Conservation (phyloP, 106 monocot genomes). For the Apostasia ramifera region DNA sequence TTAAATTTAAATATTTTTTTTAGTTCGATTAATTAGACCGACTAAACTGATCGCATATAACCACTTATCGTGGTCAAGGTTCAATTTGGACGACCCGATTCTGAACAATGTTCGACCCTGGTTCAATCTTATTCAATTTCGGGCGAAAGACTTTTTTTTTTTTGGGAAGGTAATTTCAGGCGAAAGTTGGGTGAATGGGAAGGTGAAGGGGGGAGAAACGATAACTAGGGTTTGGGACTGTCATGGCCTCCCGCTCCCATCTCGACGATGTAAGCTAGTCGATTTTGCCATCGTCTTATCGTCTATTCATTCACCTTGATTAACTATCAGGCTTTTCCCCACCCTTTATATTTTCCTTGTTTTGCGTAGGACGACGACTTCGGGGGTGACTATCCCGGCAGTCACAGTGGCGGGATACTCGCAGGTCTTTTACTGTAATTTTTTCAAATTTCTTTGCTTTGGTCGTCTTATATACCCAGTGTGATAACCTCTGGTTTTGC, state of each 20-base stretch:
- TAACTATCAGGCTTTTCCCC: background rate
- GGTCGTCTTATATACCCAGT: background rate
- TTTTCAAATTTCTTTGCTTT: background rate
- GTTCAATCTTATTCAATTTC: no score
- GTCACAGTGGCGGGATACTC: background rate
- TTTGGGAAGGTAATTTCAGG: no score
- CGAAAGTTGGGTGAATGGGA: background rate
- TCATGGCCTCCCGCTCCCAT: conserved; percentile 2
- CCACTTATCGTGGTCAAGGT: no score
- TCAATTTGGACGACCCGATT: no score
- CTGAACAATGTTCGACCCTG: no score
- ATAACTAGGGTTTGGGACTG: conserved; percentile 1
- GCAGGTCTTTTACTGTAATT: background rate
- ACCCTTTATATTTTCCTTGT: background rate
- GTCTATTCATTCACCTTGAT: background rate
- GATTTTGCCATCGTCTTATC: background rate
- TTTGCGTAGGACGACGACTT: conserved; percentile 26
- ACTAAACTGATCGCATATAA: no score
- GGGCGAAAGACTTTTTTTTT: no score
- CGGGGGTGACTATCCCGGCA: conserved; percentile 12
- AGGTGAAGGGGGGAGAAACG: background rate
- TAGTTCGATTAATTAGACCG: no score
- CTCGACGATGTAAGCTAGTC: conserved; percentile 3
- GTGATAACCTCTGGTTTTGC: background rate
- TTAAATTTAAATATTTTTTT: no score